Percentiles rank a stretch among this genome's conserved stretches.
These are phyloP conservation scores for Wickerhamomyces sp. DNA, from an alignment of 1,139 yeast species.

Conservation along the genomic window DNA sequence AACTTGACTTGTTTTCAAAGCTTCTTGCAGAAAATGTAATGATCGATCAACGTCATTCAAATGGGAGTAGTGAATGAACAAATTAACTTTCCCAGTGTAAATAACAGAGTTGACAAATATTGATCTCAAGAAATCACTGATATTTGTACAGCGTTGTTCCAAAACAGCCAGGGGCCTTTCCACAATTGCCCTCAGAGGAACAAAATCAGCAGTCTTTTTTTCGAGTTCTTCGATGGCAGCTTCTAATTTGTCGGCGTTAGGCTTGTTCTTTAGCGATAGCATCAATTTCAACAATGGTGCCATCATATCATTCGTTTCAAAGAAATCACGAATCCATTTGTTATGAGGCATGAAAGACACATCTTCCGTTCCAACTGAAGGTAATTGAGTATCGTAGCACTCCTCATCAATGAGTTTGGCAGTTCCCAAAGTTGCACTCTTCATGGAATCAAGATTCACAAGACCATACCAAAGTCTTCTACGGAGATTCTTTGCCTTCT, in stretches of 20 bases:
- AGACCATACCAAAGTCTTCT: slow-evolving; percentile 22
- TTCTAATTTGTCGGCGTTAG: no score
- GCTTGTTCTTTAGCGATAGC: no score
- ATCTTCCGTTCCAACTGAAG: no score
- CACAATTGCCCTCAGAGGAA: no score
- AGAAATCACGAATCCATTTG: no score
- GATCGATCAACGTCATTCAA: slow-evolving; percentile 10
- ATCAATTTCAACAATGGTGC: no score
- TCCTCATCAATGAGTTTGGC: slow-evolving; percentile 16
- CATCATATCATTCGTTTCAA: no score
- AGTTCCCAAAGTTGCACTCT: slow-evolving; percentile 14
- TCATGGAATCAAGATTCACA: slow-evolving; percentile 15
- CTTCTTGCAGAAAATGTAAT: slow-evolving; percentile 8
- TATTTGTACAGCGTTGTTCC: slow-evolving; percentile 13
- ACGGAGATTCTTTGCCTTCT: slow-evolving; percentile 11
- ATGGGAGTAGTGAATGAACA: slow-evolving; percentile 15
- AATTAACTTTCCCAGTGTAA: slow-evolving; percentile 20
- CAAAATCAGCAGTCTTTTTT: no score
- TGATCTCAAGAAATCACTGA: no score
- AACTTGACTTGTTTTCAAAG: slow-evolving; percentile 5
- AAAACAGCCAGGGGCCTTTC: no score
- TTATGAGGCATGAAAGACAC: no score
- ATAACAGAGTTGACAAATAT: slow-evolving; percentile 12
- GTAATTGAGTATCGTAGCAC: slow-evolving; percentile 19
- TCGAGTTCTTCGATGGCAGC: no score